A percentile compares a stretch with the other conserved stretches of the same genome.
phyloP scores from a whole-genome alignment of 352 stramenopile species.

The Phytophthora cryptogea region DNA sequence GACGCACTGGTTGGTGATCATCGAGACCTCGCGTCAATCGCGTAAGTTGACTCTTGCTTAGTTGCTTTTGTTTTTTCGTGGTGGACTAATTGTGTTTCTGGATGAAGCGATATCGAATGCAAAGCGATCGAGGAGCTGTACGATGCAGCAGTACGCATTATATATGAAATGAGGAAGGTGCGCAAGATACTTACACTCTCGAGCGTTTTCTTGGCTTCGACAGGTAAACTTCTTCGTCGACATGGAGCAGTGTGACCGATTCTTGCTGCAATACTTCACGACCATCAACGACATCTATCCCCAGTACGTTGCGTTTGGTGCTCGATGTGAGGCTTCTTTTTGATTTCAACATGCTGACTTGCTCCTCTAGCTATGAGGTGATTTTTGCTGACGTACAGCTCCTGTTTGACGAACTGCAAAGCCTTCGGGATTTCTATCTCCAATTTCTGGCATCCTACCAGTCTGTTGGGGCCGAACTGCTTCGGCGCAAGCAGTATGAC shows the following conservation, averaged over 20 bases:
- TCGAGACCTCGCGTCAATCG: conserved; percentile 28
- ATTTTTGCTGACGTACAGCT: conserved; percentile 69
- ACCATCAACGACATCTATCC: conserved; percentile 86
- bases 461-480: conserved; percentile 58
- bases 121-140: conserved; percentile 51
- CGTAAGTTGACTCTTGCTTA: conserved; percentile 17
- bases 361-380: conserved; percentile 54
- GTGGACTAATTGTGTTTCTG: neutral
- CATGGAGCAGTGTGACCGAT: conserved; percentile 88
- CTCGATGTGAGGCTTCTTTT: neutral
- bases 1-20: conserved; percentile 33
- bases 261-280: conserved; percentile 77
- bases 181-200: neutral
- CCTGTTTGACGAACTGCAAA: conserved; percentile 79
- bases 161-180: neutral
- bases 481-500: conserved; percentile 61
- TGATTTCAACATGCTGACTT: neutral
- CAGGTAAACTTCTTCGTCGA: conserved; percentile 85
- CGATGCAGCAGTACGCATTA: conserved; percentile 39
- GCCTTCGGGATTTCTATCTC: conserved; percentile 82
- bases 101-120: conserved; percentile 30
- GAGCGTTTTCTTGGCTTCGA: neutral
- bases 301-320: conserved; percentile 44
- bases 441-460: conserved; percentile 75
- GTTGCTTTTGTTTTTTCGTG: neutral